These are phyloP conservation scores for Alternaria consortialis DNA, from an alignment of 2,329 filamentous ascomycete genomes.

Conservation along the genomic window DNA sequence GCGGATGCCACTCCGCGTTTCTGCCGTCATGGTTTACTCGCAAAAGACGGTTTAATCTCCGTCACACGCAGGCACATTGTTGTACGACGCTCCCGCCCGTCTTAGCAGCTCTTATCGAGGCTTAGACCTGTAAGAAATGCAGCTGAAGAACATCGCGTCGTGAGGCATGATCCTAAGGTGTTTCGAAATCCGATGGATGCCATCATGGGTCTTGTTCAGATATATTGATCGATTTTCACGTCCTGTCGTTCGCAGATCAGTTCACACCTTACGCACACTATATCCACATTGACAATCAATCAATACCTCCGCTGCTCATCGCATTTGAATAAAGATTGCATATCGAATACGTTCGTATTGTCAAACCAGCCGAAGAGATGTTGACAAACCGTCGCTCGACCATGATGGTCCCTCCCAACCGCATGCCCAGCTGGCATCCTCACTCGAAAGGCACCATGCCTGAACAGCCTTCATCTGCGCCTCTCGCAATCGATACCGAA, in stretches of 20 bases:
- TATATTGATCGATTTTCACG: conserved; percentile 30
- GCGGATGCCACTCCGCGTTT: conserved; percentile 30
- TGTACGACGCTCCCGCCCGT: conserved; percentile 28
- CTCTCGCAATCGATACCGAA: conserved; percentile 33
- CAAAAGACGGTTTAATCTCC: conserved; percentile 14
- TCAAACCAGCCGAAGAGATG: conserved; percentile 28
- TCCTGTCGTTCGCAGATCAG: not conserved
- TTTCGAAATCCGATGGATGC: conserved; percentile 33
- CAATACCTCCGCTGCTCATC: not conserved
- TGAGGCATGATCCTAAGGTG: conserved; percentile 34
- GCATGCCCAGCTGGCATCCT: conserved; percentile 38
- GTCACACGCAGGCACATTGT: conserved; percentile 7
- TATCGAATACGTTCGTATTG: not conserved
- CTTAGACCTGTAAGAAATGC: conserved; percentile 30
- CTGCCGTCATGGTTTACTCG: conserved; percentile 7
- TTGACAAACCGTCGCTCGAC: conserved; percentile 50
- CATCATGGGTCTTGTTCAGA: conserved; percentile 17
- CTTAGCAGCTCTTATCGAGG: conserved; percentile 20
- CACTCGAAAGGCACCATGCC: conserved; percentile 28
- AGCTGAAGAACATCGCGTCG: conserved; percentile 20
- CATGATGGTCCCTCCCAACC: conserved; percentile 42
- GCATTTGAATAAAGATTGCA: not conserved
- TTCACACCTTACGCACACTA: not conserved
- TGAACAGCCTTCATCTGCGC: conserved; percentile 11
- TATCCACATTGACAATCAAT: not conserved